A percentile compares a stretch with the other conserved stretches of the same genome.
These are phyloP conservation scores for Kazachstania psychrophila DNA, from an alignment of 805 yeast genomes.

Conservation along the genomic window DNA sequence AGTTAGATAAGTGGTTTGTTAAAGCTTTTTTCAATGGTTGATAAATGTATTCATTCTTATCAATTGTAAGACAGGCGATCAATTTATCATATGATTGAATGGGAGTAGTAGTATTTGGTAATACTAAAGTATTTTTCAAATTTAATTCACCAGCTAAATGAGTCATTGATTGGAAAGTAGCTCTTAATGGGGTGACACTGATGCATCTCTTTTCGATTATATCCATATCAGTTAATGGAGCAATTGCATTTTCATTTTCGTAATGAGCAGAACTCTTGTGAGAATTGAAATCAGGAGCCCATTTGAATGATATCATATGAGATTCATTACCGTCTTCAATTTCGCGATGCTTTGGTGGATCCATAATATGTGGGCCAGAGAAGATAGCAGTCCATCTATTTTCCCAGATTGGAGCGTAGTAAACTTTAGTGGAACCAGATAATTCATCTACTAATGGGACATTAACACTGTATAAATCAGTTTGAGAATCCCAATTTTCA, in stretches of 20 bases:
- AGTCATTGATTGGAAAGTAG: conserved; percentile 44
- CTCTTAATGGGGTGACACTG: conserved; percentile 63
- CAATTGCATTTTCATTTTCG: conserved; percentile 8
- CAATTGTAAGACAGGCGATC: conserved; percentile 26
- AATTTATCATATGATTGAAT: neutral
- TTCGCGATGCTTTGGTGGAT: conserved; percentile 22
- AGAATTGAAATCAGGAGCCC: conserved; percentile 76
- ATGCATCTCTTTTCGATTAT: conserved; percentile 55
- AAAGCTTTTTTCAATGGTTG: conserved; percentile 31
- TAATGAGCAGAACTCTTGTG: conserved; percentile 22
- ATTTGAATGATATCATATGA: conserved; percentile 46
- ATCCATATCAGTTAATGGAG: conserved; percentile 46
- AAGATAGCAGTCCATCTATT: conserved; percentile 74
- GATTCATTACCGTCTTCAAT: conserved; percentile 41
- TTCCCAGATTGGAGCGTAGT: conserved; percentile 69
- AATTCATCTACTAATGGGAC: conserved; percentile 61
- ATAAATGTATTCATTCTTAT: conserved; percentile 34
- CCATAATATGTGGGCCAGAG: conserved; percentile 17
- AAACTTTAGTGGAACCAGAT: conserved; percentile 46
- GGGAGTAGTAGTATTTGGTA: neutral
- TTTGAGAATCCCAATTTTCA: conserved; percentile 45
- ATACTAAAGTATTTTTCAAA: neutral
- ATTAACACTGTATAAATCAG: conserved; percentile 75
- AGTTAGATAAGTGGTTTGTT: conserved; percentile 26
- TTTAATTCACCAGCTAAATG: conserved; percentile 17